These are phyloP conservation scores for Hymenoscyphus occultus DNA, from an alignment of 2,329 filamentous ascomycete species.

Conservation along the genomic window DNA sequence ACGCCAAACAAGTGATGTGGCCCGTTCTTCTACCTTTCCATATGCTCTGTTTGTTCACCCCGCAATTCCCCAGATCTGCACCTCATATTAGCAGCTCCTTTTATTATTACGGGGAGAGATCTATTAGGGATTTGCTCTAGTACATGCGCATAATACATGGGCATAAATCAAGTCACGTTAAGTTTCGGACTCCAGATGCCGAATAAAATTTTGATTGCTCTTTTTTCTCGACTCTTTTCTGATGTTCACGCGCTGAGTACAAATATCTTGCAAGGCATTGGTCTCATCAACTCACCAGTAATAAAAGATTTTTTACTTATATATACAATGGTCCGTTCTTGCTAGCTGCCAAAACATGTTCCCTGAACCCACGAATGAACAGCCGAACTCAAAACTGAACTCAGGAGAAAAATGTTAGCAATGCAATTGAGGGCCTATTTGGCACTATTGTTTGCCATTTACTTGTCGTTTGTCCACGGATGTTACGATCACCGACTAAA, in stretches of 20 bases:
- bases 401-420: constrained; percentile 13
- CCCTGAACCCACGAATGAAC: constrained; percentile 10
- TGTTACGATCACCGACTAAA: constrained; percentile 13
- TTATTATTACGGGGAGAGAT: not conserved
- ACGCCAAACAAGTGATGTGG: not conserved
- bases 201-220: constrained; percentile 8
- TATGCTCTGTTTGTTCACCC: not conserved
- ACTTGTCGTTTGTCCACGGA: constrained; percentile 16
- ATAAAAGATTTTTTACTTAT: constrained; percentile 6
- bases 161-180: constrained; percentile 10
- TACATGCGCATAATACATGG: not conserved
- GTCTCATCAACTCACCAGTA: not conserved
- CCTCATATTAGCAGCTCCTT: not conserved
- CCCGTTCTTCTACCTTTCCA: not conserved
- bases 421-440: constrained; percentile 12
- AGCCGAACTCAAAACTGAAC: constrained; percentile 2
- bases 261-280: not conserved
- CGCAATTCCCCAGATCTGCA: not conserved
- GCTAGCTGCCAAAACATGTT: constrained; percentile 10
- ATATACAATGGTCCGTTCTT: constrained; percentile 12
- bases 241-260: constrained; percentile 11
- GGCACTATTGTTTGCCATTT: constrained; percentile 16
- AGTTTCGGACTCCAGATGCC: not conserved
- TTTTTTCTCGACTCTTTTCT: not conserved
- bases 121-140: not conserved